Conservation (phyloP, 176 grass and related monocot genomes). For the Oropetium thomaeum region DNA sequence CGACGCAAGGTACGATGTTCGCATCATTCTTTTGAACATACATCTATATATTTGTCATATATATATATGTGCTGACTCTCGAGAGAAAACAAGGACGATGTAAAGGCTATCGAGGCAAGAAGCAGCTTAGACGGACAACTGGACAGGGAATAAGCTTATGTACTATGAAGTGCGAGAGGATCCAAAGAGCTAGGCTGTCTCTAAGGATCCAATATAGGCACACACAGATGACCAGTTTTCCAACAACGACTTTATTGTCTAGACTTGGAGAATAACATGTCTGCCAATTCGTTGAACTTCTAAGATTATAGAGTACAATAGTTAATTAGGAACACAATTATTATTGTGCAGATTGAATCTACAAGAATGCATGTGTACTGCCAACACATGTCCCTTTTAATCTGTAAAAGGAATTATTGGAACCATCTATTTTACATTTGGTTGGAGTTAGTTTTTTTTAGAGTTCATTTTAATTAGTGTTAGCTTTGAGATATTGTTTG, state of each 20-base stretch:
- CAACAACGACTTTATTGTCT: no score
- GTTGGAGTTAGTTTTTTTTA: not conserved
- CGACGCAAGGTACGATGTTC: no score
- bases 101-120: no score
- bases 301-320: not conserved
- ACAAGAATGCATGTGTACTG: not conserved
- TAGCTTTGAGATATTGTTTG: slow-evolving; percentile 6
- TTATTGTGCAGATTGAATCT: not conserved
- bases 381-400: not conserved
- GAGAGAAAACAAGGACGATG: no score
- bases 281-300: no score
- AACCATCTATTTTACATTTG: not conserved
- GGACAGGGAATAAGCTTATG: no score
- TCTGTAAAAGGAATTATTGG: not conserved
- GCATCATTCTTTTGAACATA: no score
- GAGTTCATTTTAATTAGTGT: not conserved
- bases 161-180: not conserved
- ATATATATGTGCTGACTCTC: no score
- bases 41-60: no score
- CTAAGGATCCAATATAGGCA: not conserved
- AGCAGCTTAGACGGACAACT: no score
- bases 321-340: no score
- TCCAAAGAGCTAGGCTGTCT: not conserved
- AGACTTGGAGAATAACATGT: no score
- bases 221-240: not conserved